Base-by-base conservation (phyloP, 192 early-diverging fungal species). In the Umbelopsis isabellina region DNA sequence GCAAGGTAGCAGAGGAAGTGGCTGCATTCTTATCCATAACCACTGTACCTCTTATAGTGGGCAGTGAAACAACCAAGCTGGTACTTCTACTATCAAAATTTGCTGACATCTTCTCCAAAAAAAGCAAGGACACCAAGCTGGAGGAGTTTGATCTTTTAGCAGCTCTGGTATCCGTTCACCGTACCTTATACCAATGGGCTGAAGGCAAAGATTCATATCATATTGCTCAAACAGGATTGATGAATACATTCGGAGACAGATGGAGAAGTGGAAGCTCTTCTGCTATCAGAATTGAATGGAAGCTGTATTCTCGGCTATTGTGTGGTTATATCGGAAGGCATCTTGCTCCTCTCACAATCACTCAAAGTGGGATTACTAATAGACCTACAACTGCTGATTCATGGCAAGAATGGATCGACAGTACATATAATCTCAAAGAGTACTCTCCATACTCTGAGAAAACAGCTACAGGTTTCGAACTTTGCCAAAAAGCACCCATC, bases 311-410 rank as follows among this genome's bases (percentile, higher is more conserved):
- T 61, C 55, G 55, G 55, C 33, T 61, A 30, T 3, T 61, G 18
- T 61, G 55, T 61, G 55, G 55, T 13, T 61, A 37, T 61, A 61
- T 61, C 55, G 55, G 55, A 61, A 35, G 16, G 12, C 55, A 61
- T 61, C 55, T 61, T 61, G 55, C 55, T 6, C 55, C 27, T 4
- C 27, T 61, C 30, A 27, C 27, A 16, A 61, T 61, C 30, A 27
- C 55, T 35, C 55, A 61, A 61, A 61, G 18, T 61, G 55, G 55
- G 0, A 30, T 30, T 35, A 25, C 27, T 16, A 61, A 30, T 30
- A 61, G 33, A 61, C 16, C 55, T 35, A 61, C 33, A 30, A 18
- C 55, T 0, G 55, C 25, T 2, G 55, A 61, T 1, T 35, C 55
- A 18, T 61, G 55, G 55, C 30, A 61, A 35, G 55, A 61, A 61